Conservation (phyloP, 768 basidiomycete species). For the Agrocybe chaxingu region DNA sequence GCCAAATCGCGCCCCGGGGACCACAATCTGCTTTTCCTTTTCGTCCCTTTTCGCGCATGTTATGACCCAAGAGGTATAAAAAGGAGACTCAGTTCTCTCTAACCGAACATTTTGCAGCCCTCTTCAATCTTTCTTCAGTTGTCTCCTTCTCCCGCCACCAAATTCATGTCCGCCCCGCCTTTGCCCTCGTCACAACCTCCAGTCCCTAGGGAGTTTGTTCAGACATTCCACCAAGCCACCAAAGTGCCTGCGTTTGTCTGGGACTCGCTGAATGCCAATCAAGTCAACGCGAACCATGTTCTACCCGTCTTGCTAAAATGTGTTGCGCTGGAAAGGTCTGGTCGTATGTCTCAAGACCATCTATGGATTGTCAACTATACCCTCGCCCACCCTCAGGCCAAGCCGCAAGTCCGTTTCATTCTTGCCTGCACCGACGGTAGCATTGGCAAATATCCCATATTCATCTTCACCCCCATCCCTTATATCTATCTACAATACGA, state of each 20-base stretch:
- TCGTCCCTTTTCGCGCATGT: too few species aligned
- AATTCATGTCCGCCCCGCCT: too few species aligned
- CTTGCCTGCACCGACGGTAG: conserved; percentile 55
- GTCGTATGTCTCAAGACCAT: conserved; percentile 13
- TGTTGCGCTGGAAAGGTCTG: conserved; percentile 12
- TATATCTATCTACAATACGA: conserved; percentile 33
- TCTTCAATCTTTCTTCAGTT: too few species aligned
- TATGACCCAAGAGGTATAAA: too few species aligned
- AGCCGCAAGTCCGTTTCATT: conserved; percentile 42
- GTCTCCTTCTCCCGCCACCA: too few species aligned
- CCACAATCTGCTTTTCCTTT: too few species aligned
- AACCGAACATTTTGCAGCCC: too few species aligned
- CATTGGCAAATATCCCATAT: conserved; percentile 63
- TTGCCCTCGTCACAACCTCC: too few species aligned
- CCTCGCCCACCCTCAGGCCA: not conserved
- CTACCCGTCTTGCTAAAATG: conserved; percentile 35
- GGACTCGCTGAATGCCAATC: conserved; percentile 30
- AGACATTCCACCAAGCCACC: conserved; percentile 18
- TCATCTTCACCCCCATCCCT: conserved; percentile 50
- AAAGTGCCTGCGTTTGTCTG: conserved; percentile 32
- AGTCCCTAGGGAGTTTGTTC: not conserved
- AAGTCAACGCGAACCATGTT: conserved; percentile 38
- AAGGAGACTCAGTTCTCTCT: too few species aligned
- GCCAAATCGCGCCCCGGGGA: too few species aligned
- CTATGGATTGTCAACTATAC: conserved; percentile 32